Conservation (phyloP, 208 protist species). For the Wallacemonas sp. region DNA sequence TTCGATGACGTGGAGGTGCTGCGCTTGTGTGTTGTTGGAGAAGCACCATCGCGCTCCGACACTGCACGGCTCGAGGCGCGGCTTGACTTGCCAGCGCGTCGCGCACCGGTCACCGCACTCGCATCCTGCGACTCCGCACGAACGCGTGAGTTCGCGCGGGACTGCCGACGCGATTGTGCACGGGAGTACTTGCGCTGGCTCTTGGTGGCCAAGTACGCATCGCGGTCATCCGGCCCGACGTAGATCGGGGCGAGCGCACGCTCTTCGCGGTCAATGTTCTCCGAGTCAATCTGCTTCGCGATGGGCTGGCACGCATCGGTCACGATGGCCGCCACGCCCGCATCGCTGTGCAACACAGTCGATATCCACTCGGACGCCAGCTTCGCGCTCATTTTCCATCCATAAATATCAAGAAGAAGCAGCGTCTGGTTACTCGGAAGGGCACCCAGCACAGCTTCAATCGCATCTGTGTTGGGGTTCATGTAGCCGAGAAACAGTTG, state of each 20-base stretch:
- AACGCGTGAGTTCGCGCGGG: slow-evolving; percentile 36
- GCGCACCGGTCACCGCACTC: slow-evolving; percentile 13
- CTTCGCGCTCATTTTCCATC: slow-evolving; percentile 67
- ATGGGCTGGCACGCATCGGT: slow-evolving; percentile 76
- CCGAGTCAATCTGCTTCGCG: slow-evolving; percentile 49
- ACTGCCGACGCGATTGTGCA: slow-evolving; percentile 76
- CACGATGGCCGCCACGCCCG: slow-evolving; percentile 64
- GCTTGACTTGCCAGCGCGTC: slow-evolving; percentile 15
- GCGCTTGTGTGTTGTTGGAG: neutral
- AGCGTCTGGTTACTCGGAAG: slow-evolving; percentile 64
- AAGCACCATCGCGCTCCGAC: neutral
- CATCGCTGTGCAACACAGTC: slow-evolving; percentile 54
- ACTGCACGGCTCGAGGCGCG: neutral
- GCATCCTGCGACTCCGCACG: slow-evolving; percentile 11
- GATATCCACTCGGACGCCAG: slow-evolving; percentile 32
- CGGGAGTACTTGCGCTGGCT: slow-evolving; percentile 75
- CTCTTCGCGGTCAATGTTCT: slow-evolving; percentile 63
- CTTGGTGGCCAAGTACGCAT: slow-evolving; percentile 83
- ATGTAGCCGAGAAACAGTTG: slow-evolving; percentile 93
- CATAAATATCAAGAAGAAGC: slow-evolving; percentile 83
- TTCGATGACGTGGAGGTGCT: slow-evolving; percentile 29
- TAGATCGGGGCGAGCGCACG: slow-evolving; percentile 70
- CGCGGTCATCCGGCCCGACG: slow-evolving; percentile 82
- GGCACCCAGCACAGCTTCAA: slow-evolving; percentile 50
- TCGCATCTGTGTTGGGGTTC: slow-evolving; percentile 66